Percentiles rank a stretch among this genome's conserved stretches.
These are phyloP conservation scores for Sicyos edulis DNA, from an alignment of 306 rosid species.

Conservation along the genomic window DNA sequence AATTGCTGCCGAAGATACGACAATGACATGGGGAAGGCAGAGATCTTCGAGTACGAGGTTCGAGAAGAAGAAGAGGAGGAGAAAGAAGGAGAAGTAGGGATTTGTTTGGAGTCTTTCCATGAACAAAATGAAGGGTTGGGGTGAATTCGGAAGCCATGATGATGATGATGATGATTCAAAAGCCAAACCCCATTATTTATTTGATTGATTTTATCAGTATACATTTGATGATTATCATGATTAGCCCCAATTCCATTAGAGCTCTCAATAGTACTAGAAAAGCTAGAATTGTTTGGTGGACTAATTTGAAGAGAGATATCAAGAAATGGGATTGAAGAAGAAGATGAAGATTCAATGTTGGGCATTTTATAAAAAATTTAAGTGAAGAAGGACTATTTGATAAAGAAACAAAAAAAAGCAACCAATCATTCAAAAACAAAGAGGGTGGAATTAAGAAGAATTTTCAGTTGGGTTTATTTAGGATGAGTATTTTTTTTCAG, in stretches of 20 bases:
- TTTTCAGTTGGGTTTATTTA: background rate
- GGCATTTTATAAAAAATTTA: background rate
- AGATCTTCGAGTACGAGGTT: background rate
- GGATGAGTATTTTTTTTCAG: background rate
- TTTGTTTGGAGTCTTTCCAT: background rate
- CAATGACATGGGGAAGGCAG: background rate
- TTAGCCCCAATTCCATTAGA: background rate
- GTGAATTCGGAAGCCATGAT: background rate
- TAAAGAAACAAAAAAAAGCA: too few relatives aligned
- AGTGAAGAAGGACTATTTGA: background rate
- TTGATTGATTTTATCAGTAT: background rate
- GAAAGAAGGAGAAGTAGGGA: background rate
- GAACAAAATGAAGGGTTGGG: background rate
- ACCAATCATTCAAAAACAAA: too few relatives aligned
- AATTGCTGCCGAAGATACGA: background rate
- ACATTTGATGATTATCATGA: background rate
- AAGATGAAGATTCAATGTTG: background rate
- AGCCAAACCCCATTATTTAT: background rate
- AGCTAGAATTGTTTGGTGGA: background rate
- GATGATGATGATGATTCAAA: background rate
- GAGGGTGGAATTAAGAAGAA: background rate
- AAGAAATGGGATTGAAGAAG: constrained; percentile 12
- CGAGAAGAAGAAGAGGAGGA: background rate
- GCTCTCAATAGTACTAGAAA: background rate
- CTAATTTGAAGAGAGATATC: constrained; percentile 13